phyloP scores from a whole-genome alignment of 768 basidiomycete species.

The Dacryopinax primogenitus region DNA sequence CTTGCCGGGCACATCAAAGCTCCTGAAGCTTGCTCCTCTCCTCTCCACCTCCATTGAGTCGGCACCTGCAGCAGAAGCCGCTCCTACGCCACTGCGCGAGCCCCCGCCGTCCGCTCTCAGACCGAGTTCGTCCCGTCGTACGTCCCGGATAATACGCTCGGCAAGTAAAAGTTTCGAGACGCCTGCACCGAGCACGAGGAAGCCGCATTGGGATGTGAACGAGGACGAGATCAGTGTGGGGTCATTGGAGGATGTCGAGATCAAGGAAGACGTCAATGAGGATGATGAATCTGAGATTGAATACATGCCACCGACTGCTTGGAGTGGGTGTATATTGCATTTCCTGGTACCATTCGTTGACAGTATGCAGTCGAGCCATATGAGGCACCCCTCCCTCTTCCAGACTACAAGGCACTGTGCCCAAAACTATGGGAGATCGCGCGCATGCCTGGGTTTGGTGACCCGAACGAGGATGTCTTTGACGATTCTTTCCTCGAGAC shows the following conservation, averaged over 20 bases:
- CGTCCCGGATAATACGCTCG: background rate
- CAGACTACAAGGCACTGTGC: slow-evolving; percentile 37
- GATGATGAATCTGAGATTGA: slow-evolving; percentile 35
- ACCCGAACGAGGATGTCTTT: background rate
- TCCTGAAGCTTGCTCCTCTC: background rate
- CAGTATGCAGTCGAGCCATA: slow-evolving; percentile 30
- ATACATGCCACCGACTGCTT: slow-evolving; percentile 43
- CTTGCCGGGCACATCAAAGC: background rate
- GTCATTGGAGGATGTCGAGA: slow-evolving; percentile 19
- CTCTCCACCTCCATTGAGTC: background rate
- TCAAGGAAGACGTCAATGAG: slow-evolving; percentile 20
- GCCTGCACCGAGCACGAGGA: slow-evolving; percentile 44
- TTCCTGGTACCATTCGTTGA: background rate
- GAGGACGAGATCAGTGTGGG: slow-evolving; percentile 33
- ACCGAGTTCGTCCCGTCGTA: background rate
- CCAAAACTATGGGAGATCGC: slow-evolving; percentile 28
- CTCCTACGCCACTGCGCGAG: background rate
- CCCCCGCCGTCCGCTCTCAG: slow-evolving; percentile 2
- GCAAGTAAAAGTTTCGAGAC: slow-evolving; percentile 45
- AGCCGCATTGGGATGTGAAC: slow-evolving; percentile 64
- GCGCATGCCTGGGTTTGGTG: slow-evolving; percentile 16
- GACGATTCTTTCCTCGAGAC: slow-evolving; percentile 2
- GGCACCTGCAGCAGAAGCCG: background rate
- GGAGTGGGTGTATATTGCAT: slow-evolving; percentile 30
- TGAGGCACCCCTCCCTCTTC: slow-evolving; percentile 39